Conservation (phyloP, 805 yeast species). For the Candida maris region DNA sequence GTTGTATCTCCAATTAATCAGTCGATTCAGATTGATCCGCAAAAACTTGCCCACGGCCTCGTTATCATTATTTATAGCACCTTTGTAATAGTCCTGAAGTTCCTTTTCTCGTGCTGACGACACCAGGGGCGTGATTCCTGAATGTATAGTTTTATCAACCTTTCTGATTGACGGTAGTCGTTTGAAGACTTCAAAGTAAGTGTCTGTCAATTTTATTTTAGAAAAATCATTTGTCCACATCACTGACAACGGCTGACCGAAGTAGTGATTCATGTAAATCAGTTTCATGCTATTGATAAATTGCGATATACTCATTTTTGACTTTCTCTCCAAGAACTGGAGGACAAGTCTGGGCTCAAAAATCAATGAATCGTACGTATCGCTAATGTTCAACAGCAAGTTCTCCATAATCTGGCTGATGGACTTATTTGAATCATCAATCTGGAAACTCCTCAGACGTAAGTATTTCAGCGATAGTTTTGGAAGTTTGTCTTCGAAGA, state of each 20-base stretch:
- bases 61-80: slow-evolving; percentile 20
- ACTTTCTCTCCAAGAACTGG: slow-evolving; percentile 23
- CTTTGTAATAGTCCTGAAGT: slow-evolving; percentile 17
- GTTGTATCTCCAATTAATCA: slow-evolving; percentile 30
- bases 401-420: slow-evolving; percentile 31
- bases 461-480: slow-evolving; percentile 20
- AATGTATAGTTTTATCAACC: slow-evolving; percentile 7
- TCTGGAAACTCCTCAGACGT: slow-evolving; percentile 24
- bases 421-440: slow-evolving; percentile 31
- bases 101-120: slow-evolving; percentile 7
- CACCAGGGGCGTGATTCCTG: background rate
- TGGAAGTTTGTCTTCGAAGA: slow-evolving; percentile 33
- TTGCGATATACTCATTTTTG: slow-evolving; percentile 27
- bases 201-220: slow-evolving; percentile 18
- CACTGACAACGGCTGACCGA: slow-evolving; percentile 31
- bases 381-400: slow-evolving; percentile 29
- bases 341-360: slow-evolving; percentile 30
- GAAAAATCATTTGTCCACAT: slow-evolving; percentile 31
- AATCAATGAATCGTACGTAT: slow-evolving; percentile 30
- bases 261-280: slow-evolving; percentile 33
- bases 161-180: slow-evolving; percentile 28
- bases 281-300: slow-evolving; percentile 30
- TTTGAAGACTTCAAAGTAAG: slow-evolving; percentile 27
- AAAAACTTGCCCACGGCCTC: slow-evolving; percentile 19
- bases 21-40: slow-evolving; percentile 23